Conservation (phyloP, 192 early-diverging fungal species). For the Coemansia sp. region DNA sequence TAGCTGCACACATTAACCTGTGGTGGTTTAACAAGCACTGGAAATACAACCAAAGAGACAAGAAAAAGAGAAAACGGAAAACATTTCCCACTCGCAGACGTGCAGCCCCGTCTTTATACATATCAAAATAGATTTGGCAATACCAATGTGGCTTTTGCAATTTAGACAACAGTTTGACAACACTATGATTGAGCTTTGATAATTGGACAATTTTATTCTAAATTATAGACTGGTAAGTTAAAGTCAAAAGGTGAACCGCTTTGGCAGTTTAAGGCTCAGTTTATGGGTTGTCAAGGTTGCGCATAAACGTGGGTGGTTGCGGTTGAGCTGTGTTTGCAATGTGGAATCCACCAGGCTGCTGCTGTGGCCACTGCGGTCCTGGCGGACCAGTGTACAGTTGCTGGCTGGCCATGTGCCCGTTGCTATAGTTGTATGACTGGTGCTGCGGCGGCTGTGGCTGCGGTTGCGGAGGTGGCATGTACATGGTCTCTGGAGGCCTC, state of each 20-base stretch:
- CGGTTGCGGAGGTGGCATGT: background rate
- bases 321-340: background rate
- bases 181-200: background rate
- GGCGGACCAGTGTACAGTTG: conserved; percentile 2
- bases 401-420: background rate
- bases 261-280: background rate
- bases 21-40: no score
- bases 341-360: conserved; percentile 7
- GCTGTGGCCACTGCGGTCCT: conserved; percentile 4
- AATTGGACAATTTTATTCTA: background rate
- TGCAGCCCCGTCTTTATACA: no score
- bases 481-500: background rate
- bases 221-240: background rate
- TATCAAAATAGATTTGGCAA: no score
- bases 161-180: no score
- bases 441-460: conserved; percentile 1
- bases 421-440: conserved; percentile 6
- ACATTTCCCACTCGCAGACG: no score
- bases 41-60: no score
- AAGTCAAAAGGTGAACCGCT: background rate
- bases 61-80: no score
- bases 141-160: no score
- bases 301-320: conserved; percentile 12
- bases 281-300: conserved; percentile 14
- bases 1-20: no score